Evolutionary conservation across 345 rosid genomes (phyloP).

Genomic region (Populus pruinosa): DNA sequence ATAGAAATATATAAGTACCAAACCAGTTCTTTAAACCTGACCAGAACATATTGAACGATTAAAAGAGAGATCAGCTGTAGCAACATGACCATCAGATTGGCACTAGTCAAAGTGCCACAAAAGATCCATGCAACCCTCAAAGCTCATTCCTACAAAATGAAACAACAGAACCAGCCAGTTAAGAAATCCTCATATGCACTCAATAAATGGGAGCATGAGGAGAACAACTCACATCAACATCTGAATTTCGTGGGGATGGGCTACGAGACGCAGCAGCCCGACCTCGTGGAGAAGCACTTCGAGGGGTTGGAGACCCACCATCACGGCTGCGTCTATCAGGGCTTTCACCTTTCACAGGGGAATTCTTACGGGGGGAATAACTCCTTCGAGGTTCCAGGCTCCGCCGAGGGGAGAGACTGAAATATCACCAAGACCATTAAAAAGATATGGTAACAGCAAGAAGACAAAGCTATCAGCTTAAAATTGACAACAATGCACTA

Average conservation of each 20-base stretch:
- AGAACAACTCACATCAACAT: slow-evolving; percentile 25
- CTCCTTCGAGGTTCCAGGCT: slow-evolving; percentile 40
- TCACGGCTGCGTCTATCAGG: slow-evolving; percentile 32
- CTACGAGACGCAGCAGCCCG: slow-evolving; percentile 36
- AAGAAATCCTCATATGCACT: slow-evolving; percentile 8
- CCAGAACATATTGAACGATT: slow-evolving; percentile 26
- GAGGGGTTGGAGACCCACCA: slow-evolving; percentile 31
- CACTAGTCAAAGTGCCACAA: slow-evolving; percentile 10
- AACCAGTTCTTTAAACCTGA: slow-evolving; percentile 24
- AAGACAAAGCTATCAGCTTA: not conserved
- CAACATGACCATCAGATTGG: slow-evolving; percentile 31
- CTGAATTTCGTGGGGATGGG: slow-evolving; percentile 25
- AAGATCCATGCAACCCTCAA: slow-evolving; percentile 10
- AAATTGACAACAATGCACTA: not conserved
- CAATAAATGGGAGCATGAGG: not conserved
- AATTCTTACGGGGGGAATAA: slow-evolving; percentile 30
- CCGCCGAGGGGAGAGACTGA: slow-evolving; percentile 43
- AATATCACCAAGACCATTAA: not conserved
- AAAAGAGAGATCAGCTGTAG: slow-evolving; percentile 11
- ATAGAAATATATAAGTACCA: slow-evolving; percentile 32
- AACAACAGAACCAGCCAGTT: slow-evolving; percentile 7
- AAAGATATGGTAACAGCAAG: not conserved
- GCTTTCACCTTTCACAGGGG: slow-evolving; percentile 34
- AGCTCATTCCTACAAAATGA: slow-evolving; percentile 50
- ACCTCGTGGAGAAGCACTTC: slow-evolving; percentile 36